Evolutionary conservation across 306 rosid genomes (phyloP), one percentile per base, ranked within the genome.

Genomic region (Dicorynia guianensis): DNA sequence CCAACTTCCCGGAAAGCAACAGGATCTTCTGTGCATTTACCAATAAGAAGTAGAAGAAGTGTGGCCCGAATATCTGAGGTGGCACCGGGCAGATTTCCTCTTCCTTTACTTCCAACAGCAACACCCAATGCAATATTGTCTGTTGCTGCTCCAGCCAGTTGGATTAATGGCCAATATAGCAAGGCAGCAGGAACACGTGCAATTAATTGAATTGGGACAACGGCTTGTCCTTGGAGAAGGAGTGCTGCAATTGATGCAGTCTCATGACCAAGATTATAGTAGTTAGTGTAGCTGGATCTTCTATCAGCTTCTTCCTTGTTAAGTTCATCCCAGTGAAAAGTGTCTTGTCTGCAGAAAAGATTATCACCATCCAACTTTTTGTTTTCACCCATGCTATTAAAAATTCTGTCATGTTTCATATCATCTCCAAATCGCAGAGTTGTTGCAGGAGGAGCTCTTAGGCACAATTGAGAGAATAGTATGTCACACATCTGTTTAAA

Each of bases 31-130:
- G 92, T 85, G 85, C 99, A 96, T 90, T 96, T 96, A 82, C 97
- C 97, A 72, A 96, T 93, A 72, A 96, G 89, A 80, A 96, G 99
- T 68, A 96, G 85, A 59, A 96, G 84, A 78, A 96, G 96, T 65
- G 92, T 79, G 63, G 99, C 91, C 47, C 99, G 93, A 65, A 96
- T 96, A 84, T 96, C 99, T 9, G 99, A 96, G 15, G 96, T 89
- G 9, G 98, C 91, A 74, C 99, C 99, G 15, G 98, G 98, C 67
- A 92, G 87, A 87, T 86, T 96, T 78, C 96, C 99, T 84, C 97
- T 91, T 79, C 97, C 99, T 86, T 96, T 88, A 88, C 99, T 96
- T 84, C 98, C 99, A 74, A 96, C 99, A 25, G 99, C 92, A 77
- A 96, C 88, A 78, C 99, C 99, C 77, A 96, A 69, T 11, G 99